phyloP scores from a whole-genome alignment of 2,329 filamentous ascomycete species.

The Ophiognomonia clavigignenti-juglandacearum region DNA sequence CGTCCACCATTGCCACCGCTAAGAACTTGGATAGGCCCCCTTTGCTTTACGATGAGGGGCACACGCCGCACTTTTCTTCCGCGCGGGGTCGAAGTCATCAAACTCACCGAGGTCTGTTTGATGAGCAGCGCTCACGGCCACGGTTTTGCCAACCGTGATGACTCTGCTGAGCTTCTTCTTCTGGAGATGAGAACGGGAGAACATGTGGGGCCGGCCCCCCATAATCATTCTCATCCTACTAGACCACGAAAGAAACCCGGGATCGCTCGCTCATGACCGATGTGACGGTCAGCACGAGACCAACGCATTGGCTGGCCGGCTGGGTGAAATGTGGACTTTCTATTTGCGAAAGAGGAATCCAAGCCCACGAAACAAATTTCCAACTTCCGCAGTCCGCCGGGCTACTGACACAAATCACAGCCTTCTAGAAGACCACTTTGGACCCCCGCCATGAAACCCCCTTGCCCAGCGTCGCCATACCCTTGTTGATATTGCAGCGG shows the following conservation, averaged over 20 bases:
- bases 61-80: neutral
- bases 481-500: neutral
- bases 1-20: neutral
- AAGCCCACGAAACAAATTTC: constrained; percentile 1
- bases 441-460: constrained; percentile 6
- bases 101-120: constrained; percentile 1
- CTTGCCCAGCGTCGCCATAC: constrained; percentile 1
- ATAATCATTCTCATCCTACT: no score
- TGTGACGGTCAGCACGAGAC: constrained; percentile 11
- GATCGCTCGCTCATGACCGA: constrained; percentile 17
- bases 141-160: neutral
- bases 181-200: constrained; percentile 11
- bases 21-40: neutral
- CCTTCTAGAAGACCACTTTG: constrained; percentile 8
- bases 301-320: no score
- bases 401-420: constrained; percentile 3
- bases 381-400: constrained; percentile 1
- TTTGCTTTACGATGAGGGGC: neutral
- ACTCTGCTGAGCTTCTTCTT: constrained; percentile 11
- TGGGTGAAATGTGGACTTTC: no score
- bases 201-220: constrained; percentile 15
- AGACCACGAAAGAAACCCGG: constrained; percentile 17
- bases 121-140: neutral
- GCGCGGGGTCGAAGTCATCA: constrained; percentile 6
- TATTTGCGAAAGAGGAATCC: constrained; percentile 4